Percentiles rank a stretch among this genome's conserved stretches.
phyloP scores from a whole-genome alignment of 1,284 basidiomycete genomes.

The Fomitopsis betulina region DNA sequence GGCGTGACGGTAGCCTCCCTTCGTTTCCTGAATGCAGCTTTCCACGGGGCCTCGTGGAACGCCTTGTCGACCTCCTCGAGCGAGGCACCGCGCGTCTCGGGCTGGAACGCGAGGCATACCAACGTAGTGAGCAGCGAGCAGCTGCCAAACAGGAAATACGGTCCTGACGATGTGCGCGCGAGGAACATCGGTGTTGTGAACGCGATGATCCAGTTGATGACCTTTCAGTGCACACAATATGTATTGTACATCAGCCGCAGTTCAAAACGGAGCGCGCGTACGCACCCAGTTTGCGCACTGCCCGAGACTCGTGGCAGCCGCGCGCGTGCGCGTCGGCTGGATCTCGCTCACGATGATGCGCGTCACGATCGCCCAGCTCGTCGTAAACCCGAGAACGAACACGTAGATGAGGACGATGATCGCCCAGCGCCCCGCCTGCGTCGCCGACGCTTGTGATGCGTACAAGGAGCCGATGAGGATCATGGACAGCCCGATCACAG shows the following conservation, averaged over 20 bases:
- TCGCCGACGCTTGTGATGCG: slow-evolving; percentile 30
- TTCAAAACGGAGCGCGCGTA: background rate
- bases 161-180: slow-evolving; percentile 35
- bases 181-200: slow-evolving; percentile 46
- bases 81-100: slow-evolving; percentile 42
- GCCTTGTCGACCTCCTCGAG: slow-evolving; percentile 37
- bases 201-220: slow-evolving; percentile 43
- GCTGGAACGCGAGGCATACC: slow-evolving; percentile 37
- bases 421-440: slow-evolving; percentile 33
- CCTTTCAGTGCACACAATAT: slow-evolving; percentile 10
- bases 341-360: slow-evolving; percentile 37
- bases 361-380: slow-evolving; percentile 35
- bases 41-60: slow-evolving; percentile 30
- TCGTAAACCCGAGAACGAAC: slow-evolving; percentile 35
- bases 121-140: slow-evolving; percentile 34
- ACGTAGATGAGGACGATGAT: slow-evolving; percentile 46
- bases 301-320: slow-evolving; percentile 33
- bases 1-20: background rate
- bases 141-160: slow-evolving; percentile 45
- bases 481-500: slow-evolving; percentile 32
- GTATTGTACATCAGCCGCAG: background rate
- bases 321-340: slow-evolving; percentile 36
- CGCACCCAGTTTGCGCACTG: slow-evolving; percentile 36
- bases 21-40: slow-evolving; percentile 2
- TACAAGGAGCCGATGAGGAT: slow-evolving; percentile 41